Percentiles rank a stretch among this genome's conserved stretches.
Evolutionary conservation across 1,284 basidiomycete species (phyloP).

Genomic region (Cryptococcus floricola): DNA sequence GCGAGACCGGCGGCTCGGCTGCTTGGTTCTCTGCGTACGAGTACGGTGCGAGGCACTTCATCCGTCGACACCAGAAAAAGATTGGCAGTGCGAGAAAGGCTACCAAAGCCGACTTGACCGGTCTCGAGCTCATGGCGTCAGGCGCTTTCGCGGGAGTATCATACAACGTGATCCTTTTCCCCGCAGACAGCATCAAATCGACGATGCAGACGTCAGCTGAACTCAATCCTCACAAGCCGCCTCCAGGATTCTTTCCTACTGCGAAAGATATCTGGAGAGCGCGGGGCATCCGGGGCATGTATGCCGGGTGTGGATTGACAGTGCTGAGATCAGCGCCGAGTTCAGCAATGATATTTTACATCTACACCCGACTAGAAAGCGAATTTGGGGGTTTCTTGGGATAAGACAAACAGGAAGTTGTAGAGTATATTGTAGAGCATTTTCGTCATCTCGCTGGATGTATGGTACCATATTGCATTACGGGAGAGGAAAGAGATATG

Average conservation of each 20-base stretch:
- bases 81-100: slow-evolving; percentile 29
- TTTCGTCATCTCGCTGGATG: not conserved
- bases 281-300: slow-evolving; percentile 78
- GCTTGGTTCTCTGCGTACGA: slow-evolving; percentile 89
- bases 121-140: slow-evolving; percentile 76
- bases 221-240: slow-evolving; percentile 58
- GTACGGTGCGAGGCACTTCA: slow-evolving; percentile 59
- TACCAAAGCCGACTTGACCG: slow-evolving; percentile 58
- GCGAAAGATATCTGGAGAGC: slow-evolving; percentile 68
- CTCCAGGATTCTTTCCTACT: slow-evolving; percentile 64
- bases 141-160: slow-evolving; percentile 83
- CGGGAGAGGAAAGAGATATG: not conserved
- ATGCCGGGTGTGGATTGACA: slow-evolving; percentile 94
- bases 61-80: slow-evolving; percentile 48
- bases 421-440: slow-evolving; percentile 1
- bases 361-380: slow-evolving; percentile 68
- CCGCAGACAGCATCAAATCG: slow-evolving; percentile 91
- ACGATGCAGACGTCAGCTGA: slow-evolving; percentile 93
- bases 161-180: slow-evolving; percentile 79
- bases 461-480: not conserved
- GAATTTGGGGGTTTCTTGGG: slow-evolving; percentile 37
- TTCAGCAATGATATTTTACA: slow-evolving; percentile 84
- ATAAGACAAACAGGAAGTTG: not conserved
- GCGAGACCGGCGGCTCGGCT: slow-evolving; percentile 79
- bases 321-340: slow-evolving; percentile 81